Evolutionary conservation across 495 filamentous ascomycete genomes (phyloP), one percentile per base, ranked within the genome.

Genomic region (Aspergillus incahuasiensis): DNA sequence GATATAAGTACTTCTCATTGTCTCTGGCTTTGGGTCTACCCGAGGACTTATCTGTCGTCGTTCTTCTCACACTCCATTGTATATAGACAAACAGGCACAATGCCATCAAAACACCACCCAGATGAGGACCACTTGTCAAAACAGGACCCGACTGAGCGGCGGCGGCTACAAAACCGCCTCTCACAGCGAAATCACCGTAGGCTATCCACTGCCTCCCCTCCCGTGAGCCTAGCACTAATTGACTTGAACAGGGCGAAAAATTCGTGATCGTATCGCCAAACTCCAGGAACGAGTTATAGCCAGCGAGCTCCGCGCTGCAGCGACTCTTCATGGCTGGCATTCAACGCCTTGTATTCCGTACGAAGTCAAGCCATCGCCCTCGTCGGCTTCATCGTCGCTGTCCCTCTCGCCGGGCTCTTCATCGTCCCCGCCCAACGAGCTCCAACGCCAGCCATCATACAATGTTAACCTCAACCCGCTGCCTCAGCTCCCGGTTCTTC

Each of bases 231-330:
- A 40, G 20, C 12, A 22, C 30, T 22, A 52, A 46, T 15, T 30
- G 22, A 54, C 28, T 13, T 7, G 13, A 4, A 11, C 15, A 75
- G 72, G 72, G 11, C 64, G 70, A 20, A 75, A 75, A 35, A 72
- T 72, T 42, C 63, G 72, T 30, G 72, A 75, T 25, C 69, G 72
- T 8, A 73, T 75, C 48, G 70, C 72, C 22, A 75, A 73, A 42
- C 69, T 75, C 2, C 72, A 75, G 56, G 72, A 75, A 41, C 72
- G 70, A 4, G 72, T 75, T 8, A 69, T 75, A 18, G 72, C 70
- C 24, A 75, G 68, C 50, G 72, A 75, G 49, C 68, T 75, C 0
- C 56, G 67, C 50, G 70, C 70, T 0, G 66, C 66, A 5, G 70
- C 70, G 1, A 64, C 54, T 15, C 58, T 72, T 3, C 64, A 70